A percentile compares a stretch with the other conserved stretches of the same genome.
Conservation (phyloP, 495 filamentous ascomycete genomes). For the Aspergillus indologenus region DNA sequence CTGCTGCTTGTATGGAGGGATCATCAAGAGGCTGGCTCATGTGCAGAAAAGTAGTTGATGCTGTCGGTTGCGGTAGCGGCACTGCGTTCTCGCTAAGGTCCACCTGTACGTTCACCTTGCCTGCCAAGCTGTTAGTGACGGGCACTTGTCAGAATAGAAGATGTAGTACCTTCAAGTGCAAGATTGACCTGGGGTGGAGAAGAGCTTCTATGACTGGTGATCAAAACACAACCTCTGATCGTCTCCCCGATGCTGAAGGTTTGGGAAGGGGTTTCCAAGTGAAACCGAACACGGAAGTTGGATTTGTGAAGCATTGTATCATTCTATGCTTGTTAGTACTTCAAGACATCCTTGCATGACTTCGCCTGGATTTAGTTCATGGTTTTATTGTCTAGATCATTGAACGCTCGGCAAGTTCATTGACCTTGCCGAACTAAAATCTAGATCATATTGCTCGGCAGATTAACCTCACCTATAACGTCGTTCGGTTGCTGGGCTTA, state of each 20-base stretch:
- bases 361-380: no score
- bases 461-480: no score
- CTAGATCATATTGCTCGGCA: no score
- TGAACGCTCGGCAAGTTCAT: no score
- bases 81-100: conserved; percentile 8
- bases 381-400: no score
- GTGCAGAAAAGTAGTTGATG: conserved; percentile 7
- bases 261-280: background rate
- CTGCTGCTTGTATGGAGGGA: background rate
- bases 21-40: conserved; percentile 4
- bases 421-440: no score
- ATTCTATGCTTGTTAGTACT: no score
- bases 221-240: conserved; percentile 3
- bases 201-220: conserved; percentile 4
- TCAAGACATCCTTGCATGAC: no score
- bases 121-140: background rate
- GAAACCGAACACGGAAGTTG: background rate
- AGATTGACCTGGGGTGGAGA: conserved; percentile 1
- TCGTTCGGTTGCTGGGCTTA: no score
- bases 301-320: background rate
- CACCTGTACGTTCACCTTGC: conserved; percentile 6
- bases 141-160: background rate
- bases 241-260: background rate
- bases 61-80: conserved; percentile 2
- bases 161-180: conserved; percentile 8